phyloP scores from a whole-genome alignment of 1,139 yeast genomes.

The Scheffersomyces segobiensis region DNA sequence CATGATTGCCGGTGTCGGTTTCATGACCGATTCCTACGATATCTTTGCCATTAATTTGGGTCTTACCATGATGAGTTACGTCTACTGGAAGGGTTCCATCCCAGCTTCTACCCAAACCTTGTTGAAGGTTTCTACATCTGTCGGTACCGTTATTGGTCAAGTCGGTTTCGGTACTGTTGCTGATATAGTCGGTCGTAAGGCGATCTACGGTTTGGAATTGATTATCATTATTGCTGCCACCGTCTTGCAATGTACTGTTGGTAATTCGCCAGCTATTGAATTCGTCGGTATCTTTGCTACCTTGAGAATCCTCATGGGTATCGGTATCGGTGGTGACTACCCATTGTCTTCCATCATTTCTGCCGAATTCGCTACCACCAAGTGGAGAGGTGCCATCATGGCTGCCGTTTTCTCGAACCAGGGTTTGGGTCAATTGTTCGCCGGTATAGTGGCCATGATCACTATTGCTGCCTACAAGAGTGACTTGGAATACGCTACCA shows the following conservation, averaged over 20 bases:
- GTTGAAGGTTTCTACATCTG: slow-evolving; percentile 84
- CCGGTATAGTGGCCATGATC: slow-evolving; percentile 76
- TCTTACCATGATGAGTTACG: slow-evolving; percentile 71
- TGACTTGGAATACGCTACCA: slow-evolving; percentile 50
- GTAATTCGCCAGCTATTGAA: slow-evolving; percentile 66
- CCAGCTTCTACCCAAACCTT: slow-evolving; percentile 74
- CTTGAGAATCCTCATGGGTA: slow-evolving; percentile 83
- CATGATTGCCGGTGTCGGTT: slow-evolving; percentile 91
- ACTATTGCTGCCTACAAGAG: slow-evolving; percentile 73
- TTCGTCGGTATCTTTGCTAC: slow-evolving; percentile 74
- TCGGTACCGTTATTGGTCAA: slow-evolving; percentile 94
- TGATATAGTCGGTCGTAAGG: slow-evolving; percentile 85
- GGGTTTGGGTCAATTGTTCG: slow-evolving; percentile 89
- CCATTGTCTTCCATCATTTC: slow-evolving; percentile 94
- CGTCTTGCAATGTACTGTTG: slow-evolving; percentile 71
- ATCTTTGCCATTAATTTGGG: slow-evolving; percentile 87
- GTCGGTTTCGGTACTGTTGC: slow-evolving; percentile 82
- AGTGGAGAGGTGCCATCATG: slow-evolving; percentile 97
- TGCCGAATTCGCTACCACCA: slow-evolving; percentile 85
- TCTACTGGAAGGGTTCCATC: slow-evolving; percentile 61
- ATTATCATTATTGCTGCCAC: slow-evolving; percentile 82
- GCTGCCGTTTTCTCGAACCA: slow-evolving; percentile 91
- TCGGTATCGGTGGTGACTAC: slow-evolving; percentile 99
- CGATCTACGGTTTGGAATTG: slow-evolving; percentile 83
- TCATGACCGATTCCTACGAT: slow-evolving; percentile 90